Conservation (phyloP, 805 yeast species). For the Suhomyces sp. region DNA sequence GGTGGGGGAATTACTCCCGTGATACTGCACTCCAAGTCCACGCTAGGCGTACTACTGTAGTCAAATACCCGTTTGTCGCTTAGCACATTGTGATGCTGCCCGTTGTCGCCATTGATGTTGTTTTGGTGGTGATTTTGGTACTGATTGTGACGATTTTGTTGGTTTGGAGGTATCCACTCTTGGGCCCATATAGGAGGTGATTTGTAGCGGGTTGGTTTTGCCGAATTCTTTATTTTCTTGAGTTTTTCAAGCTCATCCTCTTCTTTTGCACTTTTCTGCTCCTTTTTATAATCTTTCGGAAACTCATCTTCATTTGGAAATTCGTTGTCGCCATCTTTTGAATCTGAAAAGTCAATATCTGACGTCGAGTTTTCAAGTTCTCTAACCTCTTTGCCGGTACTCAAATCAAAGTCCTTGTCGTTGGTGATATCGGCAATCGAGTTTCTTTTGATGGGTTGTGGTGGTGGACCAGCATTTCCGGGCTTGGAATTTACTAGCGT, state of each 20-base stretch:
- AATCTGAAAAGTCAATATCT: conserved; percentile 1
- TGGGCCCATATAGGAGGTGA: conserved; percentile 84
- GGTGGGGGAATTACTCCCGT: background rate
- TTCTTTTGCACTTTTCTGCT: background rate
- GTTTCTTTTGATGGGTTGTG: conserved; percentile 13
- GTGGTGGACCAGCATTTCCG: background rate
- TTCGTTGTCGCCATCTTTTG: conserved; percentile 1
- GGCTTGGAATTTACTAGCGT: background rate
- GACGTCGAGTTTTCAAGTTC: background rate
- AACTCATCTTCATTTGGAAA: background rate
- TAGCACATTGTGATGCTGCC: background rate
- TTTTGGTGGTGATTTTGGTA: background rate
- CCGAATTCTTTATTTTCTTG: conserved; percentile 17
- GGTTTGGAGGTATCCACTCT: conserved; percentile 46
- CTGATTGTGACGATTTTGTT: background rate
- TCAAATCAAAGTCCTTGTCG: conserved; percentile 43
- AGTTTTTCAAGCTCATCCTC: conserved; percentile 26
- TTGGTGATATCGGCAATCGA: conserved; percentile 37
- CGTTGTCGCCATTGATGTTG: background rate
- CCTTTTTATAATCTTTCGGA: background rate
- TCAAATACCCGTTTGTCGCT: conserved; percentile 3
- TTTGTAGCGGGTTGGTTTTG: conserved; percentile 60
- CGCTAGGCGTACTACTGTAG: background rate
- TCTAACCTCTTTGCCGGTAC: conserved; percentile 21
- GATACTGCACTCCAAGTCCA: background rate